Evolutionary conservation across 2,329 filamentous ascomycete species (phyloP), one percentile per base, ranked within the genome.

Genomic region (Ceratocystis lukuohia): DNA sequence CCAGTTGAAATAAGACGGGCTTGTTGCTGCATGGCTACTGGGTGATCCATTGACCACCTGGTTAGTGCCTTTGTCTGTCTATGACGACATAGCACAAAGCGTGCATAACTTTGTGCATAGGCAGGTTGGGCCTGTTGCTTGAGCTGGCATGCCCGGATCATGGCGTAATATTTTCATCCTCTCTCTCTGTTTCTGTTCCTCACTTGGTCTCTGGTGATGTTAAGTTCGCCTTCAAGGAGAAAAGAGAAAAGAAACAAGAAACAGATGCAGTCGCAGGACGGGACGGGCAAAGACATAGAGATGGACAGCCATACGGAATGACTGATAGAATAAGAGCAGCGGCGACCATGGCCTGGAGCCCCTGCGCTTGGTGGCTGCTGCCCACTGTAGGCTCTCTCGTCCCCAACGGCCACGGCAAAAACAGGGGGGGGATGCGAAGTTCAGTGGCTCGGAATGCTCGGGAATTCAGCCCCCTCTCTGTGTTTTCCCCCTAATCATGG

Each of bases 391-490:
- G 37, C 10, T 37, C 37, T 37, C 37, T 37, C 1, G 8, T 37
- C 37, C 37, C 37, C 10, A 37, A 12, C 10, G 37, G 10, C 10
- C n/a, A 50, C 17, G 17, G 20, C 22, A 20, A 57, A 10, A 50
- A 53, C 48, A 53, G 25, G 48, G 48, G 53, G 53, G 30, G 25
- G 28, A 12, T 37, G 53, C 22, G 6, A 59, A 33, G 17, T 8
- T 37, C 10, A 37, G 37, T 12, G 37, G 10, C 37, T 37, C 37
- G 37, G 53, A 59, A 59, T 59, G 28, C 64, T 64, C 66, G 66
- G 65, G 64, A 63, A 67, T 67, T 65, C 66, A 59, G 20, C 63
- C 28, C 44, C 59, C 64, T 37, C 37, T 37, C 37, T 37, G 37
- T 37, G 37, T 37, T 10, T 37, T 37, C 12, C 7, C 48, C 48